These are phyloP conservation scores for Gaillardinia entomophila DNA, from an alignment of 805 yeast species.

Conservation along the genomic window DNA sequence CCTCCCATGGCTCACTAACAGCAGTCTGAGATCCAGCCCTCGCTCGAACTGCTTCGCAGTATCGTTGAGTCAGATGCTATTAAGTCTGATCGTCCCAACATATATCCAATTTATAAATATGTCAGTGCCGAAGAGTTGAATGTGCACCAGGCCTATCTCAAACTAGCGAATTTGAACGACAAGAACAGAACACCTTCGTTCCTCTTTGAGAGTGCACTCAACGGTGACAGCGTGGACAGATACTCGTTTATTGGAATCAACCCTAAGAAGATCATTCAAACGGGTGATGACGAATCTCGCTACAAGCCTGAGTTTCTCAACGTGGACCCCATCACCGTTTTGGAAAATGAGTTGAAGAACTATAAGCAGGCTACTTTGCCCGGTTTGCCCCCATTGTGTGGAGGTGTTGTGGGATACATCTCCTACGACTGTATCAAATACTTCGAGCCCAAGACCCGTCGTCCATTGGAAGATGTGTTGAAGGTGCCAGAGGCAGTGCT, in stretches of 20 bases:
- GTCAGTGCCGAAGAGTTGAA: constrained; percentile 74
- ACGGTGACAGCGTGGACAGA: constrained; percentile 84
- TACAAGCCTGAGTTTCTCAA: constrained; percentile 32
- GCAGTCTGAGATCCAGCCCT: background rate
- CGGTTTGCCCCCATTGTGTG: constrained; percentile 77
- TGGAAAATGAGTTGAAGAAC: constrained; percentile 67
- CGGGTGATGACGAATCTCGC: constrained; percentile 57
- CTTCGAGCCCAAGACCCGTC: constrained; percentile 87
- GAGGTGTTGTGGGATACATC: constrained; percentile 95
- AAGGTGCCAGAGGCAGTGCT: constrained; percentile 86
- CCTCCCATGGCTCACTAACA: background rate
- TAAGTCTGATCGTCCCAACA: constrained; percentile 42
- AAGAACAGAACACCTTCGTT: constrained; percentile 60
- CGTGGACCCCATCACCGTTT: constrained; percentile 70
- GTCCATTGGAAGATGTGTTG: constrained; percentile 70
- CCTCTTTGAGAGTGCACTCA: constrained; percentile 80
- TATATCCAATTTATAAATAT: constrained; percentile 76
- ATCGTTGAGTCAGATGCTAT: constrained; percentile 2
- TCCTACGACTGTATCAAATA: constrained; percentile 96
- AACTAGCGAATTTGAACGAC: constrained; percentile 61
- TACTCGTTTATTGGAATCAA: constrained; percentile 86
- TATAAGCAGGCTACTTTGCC: constrained; percentile 72
- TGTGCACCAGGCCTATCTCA: constrained; percentile 86
- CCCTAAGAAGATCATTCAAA: constrained; percentile 76
- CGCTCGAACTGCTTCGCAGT: background rate